Evolutionary conservation across 306 rosid species (phyloP), one percentile per base, ranked within the genome.

Genomic region (Fragaria ananassa): DNA sequence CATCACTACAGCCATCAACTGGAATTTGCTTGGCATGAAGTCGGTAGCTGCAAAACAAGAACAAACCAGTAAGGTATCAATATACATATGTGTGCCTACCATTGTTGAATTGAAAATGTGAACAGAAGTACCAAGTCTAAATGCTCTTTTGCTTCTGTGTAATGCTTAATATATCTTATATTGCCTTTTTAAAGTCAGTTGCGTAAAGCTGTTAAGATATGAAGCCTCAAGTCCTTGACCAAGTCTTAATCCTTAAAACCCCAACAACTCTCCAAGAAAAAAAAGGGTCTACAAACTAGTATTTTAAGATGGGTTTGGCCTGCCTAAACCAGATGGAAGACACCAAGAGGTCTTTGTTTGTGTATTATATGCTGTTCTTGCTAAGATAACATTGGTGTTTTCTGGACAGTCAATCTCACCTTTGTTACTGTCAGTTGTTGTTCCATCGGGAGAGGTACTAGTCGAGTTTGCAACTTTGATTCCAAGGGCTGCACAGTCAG

Each of bases 401-500:
- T 23, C 27, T 51, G 67, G 29, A 60, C 45, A 4, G 6, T 11
- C 42, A 75, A 67, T 85, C 78, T 83, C 64, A 89, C 96, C 95
- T 61, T 76, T 76, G 39, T 56, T 75, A 0, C 10, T 73, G 7
- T 44, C 74, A 15, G 42, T 39, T 39, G 19, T 68, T 8, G 61
- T 54, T 54, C 72, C 81, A 1, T 8, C 41, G 1, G 76, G 1
- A 17, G 68, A 29, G 68, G 68, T 31, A 27, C 65, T 27, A 50
- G 82, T 88, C 54, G 90, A 75, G 64, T 87, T 35, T 4, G 80
- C 73, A 84, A 91, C 90, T 79, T 75, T 89, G 56, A 93, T 91
- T 76, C 98, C 98, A 15, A 93, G 93, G 47, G 37, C 84, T 5
- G 89, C 84, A 70, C 98, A 93, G 71, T 91, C 90, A 2, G 97